Percentiles rank a stretch among this genome's conserved stretches.
Evolutionary conservation across 2,329 filamentous ascomycete genomes (phyloP).

Genomic region (Thelonectria rubi): DNA sequence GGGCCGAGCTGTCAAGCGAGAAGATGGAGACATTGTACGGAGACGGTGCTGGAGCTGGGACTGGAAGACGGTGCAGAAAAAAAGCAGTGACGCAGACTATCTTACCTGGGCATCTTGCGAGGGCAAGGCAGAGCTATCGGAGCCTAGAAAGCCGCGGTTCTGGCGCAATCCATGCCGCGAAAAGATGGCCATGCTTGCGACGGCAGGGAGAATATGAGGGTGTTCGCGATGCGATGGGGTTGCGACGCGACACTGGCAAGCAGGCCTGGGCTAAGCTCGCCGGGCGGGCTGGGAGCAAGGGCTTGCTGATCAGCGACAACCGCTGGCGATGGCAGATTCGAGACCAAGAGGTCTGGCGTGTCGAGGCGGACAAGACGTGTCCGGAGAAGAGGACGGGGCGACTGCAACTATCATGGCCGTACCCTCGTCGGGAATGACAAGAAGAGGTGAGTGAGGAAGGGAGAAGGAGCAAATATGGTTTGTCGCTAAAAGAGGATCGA

Average conservation of each 20-base stretch:
- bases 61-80: background rate
- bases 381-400: constrained; percentile 19
- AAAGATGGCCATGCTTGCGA: constrained; percentile 44
- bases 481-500: constrained; percentile 27
- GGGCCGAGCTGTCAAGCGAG: constrained; percentile 17
- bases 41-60: background rate
- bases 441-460: constrained; percentile 13
- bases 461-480: constrained; percentile 26
- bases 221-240: constrained; percentile 25
- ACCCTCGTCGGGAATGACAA: constrained; percentile 7
- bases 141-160: constrained; percentile 61
- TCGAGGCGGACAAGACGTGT: constrained; percentile 31
- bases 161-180: constrained; percentile 43
- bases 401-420: constrained; percentile 34
- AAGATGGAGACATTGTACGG: background rate
- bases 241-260: constrained; percentile 13
- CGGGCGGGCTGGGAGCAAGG: constrained; percentile 6
- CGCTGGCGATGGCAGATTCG: constrained; percentile 10
- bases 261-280: constrained; percentile 9
- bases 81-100: constrained; percentile 23
- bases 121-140: constrained; percentile 61
- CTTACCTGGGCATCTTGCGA: constrained; percentile 59
- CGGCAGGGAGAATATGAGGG: constrained; percentile 22
- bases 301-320: constrained; percentile 16
- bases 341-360: constrained; percentile 16